Percentiles rank a stretch among this genome's conserved stretches.
Evolutionary conservation across 2,329 filamentous ascomycete genomes (phyloP).

Genomic region (Fusarium incarnatum): DNA sequence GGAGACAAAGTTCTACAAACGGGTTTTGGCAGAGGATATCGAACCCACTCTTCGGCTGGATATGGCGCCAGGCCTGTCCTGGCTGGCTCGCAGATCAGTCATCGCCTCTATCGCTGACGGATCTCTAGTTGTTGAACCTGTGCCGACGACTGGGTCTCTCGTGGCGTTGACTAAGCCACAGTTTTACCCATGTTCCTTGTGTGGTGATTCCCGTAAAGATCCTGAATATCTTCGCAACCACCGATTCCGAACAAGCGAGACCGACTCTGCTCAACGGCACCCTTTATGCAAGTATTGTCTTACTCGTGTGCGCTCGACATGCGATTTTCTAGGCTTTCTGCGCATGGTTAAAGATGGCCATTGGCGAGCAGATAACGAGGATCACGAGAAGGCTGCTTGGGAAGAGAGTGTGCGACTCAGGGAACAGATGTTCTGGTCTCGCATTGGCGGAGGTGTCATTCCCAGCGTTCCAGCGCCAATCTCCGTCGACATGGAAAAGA

Average conservation of each 20-base stretch:
- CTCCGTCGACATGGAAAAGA: constrained; percentile 49
- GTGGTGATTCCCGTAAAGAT: constrained; percentile 83
- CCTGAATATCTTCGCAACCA: constrained; percentile 80
- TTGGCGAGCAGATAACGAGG: constrained; percentile 84
- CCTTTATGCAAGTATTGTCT: constrained; percentile 92
- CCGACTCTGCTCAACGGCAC: constrained; percentile 86
- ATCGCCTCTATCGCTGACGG: constrained; percentile 86
- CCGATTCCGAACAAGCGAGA: constrained; percentile 89
- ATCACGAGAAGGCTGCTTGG: constrained; percentile 90
- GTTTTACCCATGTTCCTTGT: constrained; percentile 81
- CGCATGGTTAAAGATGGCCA: constrained; percentile 93
- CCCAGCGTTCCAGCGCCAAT: constrained; percentile 63
- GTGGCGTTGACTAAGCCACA: constrained; percentile 63
- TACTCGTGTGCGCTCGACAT: constrained; percentile 83
- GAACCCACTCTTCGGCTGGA: constrained; percentile 94
- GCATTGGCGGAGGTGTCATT: constrained; percentile 90
- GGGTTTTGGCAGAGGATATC: constrained; percentile 87
- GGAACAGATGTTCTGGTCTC: constrained; percentile 97
- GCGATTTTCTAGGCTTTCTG: constrained; percentile 92
- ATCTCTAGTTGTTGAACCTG: constrained; percentile 88
- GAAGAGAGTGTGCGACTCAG: constrained; percentile 90
- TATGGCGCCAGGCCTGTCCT: constrained; percentile 88
- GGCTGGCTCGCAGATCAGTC: constrained; percentile 89
- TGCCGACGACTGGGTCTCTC: constrained; percentile 70
- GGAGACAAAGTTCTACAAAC: constrained; percentile 94